phyloP scores from a whole-genome alignment of 345 rosid genomes.

The Corchorus capsularis region DNA sequence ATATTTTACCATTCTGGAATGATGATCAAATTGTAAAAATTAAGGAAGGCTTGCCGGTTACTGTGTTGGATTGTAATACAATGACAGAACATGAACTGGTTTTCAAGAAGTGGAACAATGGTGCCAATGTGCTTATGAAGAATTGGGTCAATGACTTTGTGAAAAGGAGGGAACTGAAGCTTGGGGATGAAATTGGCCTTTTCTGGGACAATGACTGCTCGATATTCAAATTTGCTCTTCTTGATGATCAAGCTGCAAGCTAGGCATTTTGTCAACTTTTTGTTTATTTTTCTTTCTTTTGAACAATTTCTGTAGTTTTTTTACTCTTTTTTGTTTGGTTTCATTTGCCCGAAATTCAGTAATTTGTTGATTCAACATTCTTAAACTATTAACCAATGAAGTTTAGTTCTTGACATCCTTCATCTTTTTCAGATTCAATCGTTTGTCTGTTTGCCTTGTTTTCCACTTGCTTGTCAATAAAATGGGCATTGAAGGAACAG shows the following conservation, averaged over 20 bases:
- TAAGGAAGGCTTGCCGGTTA: background rate
- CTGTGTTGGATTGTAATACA: background rate
- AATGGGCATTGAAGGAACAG: background rate
- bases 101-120: background rate
- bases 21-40: background rate
- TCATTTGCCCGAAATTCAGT: too few relatives aligned
- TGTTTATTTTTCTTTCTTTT: too few relatives aligned
- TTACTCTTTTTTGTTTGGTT: too few relatives aligned
- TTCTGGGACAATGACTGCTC: background rate
- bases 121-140: background rate
- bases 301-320: too few relatives aligned
- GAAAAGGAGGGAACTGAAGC: background rate
- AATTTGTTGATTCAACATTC: too few relatives aligned
- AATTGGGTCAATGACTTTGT: background rate
- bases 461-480: too few relatives aligned
- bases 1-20: too few relatives aligned
- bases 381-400: too few relatives aligned
- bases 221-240: background rate
- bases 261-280: too few relatives aligned
- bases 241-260: background rate
- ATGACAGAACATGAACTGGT: background rate
- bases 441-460: too few relatives aligned
- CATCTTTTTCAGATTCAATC: too few relatives aligned
- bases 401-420: too few relatives aligned
- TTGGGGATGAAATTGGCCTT: slow-evolving; percentile 2